phyloP scores from a whole-genome alignment of 1,284 basidiomycete genomes.

The Puccinia hordei region DNA sequence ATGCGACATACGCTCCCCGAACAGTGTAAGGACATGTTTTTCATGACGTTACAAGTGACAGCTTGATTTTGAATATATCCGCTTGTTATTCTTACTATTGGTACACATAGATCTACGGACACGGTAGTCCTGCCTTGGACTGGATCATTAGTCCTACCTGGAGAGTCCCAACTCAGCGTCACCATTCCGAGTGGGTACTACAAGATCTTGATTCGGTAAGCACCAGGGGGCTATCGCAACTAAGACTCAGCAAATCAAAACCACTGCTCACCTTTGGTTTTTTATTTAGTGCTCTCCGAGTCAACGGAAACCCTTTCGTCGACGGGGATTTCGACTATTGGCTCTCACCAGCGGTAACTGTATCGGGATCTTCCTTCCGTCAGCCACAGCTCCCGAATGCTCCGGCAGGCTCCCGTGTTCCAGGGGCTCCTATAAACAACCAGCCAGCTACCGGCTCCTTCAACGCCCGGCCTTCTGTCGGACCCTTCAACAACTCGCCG shows the following conservation, averaged over 20 bases:
- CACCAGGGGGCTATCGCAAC: no score
- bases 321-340: conserved; percentile 37
- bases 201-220: conserved; percentile 48
- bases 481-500: neutral
- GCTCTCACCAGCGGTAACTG: conserved; percentile 31
- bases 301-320: conserved; percentile 29
- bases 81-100: neutral
- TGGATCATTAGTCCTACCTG: neutral
- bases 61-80: neutral
- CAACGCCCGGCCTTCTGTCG: neutral
- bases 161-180: neutral
- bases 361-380: neutral
- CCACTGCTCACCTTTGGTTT: neutral
- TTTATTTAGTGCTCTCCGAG: conserved; percentile 16
- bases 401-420: neutral
- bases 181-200: conserved; percentile 22
- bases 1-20: conserved; percentile 21
- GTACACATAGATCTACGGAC: neutral
- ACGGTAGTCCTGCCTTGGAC: conserved; percentile 14
- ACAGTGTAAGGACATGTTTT: conserved; percentile 23
- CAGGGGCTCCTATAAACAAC: neutral
- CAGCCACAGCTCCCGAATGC: neutral
- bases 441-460: neutral
- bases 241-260: neutral
- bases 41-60: neutral